Evolutionary conservation across 2,329 filamentous ascomycete genomes (phyloP).

Genomic region (Fusarium siculi): DNA sequence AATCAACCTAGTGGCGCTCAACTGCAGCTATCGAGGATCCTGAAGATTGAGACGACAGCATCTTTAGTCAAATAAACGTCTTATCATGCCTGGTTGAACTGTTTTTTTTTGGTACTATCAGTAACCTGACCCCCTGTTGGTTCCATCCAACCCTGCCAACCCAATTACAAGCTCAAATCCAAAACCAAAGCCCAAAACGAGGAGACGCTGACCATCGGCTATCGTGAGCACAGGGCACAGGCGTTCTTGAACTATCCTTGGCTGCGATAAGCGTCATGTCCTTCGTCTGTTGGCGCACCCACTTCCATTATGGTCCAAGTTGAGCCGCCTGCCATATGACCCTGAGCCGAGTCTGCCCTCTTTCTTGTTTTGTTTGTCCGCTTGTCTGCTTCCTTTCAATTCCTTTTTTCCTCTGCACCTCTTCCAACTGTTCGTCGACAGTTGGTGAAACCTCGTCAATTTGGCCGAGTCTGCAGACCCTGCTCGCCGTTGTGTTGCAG

Average conservation of each 20-base stretch:
- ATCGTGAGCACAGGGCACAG: slow-evolving; percentile 34
- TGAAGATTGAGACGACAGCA: neutral
- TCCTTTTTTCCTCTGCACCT: neutral
- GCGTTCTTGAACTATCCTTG: slow-evolving; percentile 24
- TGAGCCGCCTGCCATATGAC: slow-evolving; percentile 28
- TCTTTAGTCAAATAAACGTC: slow-evolving; percentile 27
- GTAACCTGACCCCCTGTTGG: slow-evolving; percentile 26
- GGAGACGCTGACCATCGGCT: slow-evolving; percentile 31
- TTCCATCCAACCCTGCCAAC: slow-evolving; percentile 14
- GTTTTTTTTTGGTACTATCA: slow-evolving; percentile 24
- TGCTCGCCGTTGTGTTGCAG: slow-evolving; percentile 18
- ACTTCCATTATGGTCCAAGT: slow-evolving; percentile 24
- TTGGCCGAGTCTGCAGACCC: slow-evolving; percentile 17
- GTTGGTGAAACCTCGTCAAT: slow-evolving; percentile 8
- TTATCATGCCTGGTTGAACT: slow-evolving; percentile 30
- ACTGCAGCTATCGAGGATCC: slow-evolving; percentile 4
- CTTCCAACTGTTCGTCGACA: neutral
- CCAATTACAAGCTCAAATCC: slow-evolving; percentile 22
- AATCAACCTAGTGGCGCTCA: slow-evolving; percentile 15
- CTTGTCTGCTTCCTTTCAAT: neutral
- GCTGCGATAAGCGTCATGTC: slow-evolving; percentile 44
- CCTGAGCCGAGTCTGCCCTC: slow-evolving; percentile 32
- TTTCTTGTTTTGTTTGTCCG: neutral
- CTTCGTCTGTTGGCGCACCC: slow-evolving; percentile 30
- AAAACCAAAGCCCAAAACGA: slow-evolving; percentile 11